Evolutionary conservation across 306 rosid species (phyloP), one percentile per base, ranked within the genome.

Genomic region (Pyrus communis): DNA sequence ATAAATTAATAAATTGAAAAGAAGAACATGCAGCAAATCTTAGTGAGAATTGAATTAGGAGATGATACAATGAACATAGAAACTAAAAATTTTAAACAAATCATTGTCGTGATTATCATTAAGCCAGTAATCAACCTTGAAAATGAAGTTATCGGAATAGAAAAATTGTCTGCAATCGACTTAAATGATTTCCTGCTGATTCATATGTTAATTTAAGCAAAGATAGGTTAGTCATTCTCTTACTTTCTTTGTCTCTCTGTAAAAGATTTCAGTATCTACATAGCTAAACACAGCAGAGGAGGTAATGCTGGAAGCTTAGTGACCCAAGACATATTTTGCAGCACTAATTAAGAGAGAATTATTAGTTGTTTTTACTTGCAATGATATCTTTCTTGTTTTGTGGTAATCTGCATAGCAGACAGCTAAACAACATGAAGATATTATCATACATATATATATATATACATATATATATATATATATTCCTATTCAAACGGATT

Each of bases 281-380:
- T 74, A 45, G 70, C 33, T 74, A 11, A 61, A 61, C 78, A 62
- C 60, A 7, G 52, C 60, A 61, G 10, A 74, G n/a, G 70, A 14
- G 61, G 31, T 75, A 21, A 7, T 75, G 70, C 31, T 28, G 70
- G 40, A 21, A 62, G 69, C 22, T 75, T 28, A 30, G 60, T 23
- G 77, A 74, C 27, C 77, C 68, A 3, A 15, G 46, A 73, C n/a
- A 35, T 68, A 58, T 73, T 73, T 59, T 58, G 13, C 55, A 40
- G 38, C 67, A 35, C 42, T 73, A 38, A 38, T 21, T 73, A 22
- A 38, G 40, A 23, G 67, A 15, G 27, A 62, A 73, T 64, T 9
- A 30, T 17, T 64, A 30, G 13, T 31, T 64, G 31, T 31, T 7
- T 63, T 63, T 30, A 2, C 68, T 18, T 64, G 1, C 7, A 28